A percentile compares a stretch with the other conserved stretches of the same genome.
Evolutionary conservation across 2,329 filamentous ascomycete species (phyloP).

Genomic region (Cladosporium sp.): DNA sequence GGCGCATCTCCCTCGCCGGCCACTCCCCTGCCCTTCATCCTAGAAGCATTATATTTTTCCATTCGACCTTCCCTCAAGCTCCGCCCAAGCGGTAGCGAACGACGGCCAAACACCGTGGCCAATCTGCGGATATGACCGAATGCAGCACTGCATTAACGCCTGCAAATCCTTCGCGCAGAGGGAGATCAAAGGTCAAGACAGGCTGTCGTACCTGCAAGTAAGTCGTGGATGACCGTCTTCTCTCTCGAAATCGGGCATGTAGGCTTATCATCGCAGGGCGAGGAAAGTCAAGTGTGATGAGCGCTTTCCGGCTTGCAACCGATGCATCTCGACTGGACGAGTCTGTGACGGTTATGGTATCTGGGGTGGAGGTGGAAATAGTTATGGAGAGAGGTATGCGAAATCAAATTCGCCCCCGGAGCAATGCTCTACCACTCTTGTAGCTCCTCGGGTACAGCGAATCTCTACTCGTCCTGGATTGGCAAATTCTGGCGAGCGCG

Average conservation of each 20-base stretch:
- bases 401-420: constrained; percentile 16
- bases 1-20: not conserved
- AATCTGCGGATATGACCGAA: constrained; percentile 9
- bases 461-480: constrained; percentile 11
- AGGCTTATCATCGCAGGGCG: constrained; percentile 15
- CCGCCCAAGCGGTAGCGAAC: too few relatives aligned
- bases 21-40: not conserved
- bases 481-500: constrained; percentile 23
- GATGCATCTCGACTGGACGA: constrained; percentile 34
- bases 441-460: constrained; percentile 16
- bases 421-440: constrained; percentile 15
- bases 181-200: constrained; percentile 14
- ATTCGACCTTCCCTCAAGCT: too few relatives aligned
- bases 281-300: constrained; percentile 36
- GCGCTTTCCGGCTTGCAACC: constrained; percentile 32
- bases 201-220: constrained; percentile 28
- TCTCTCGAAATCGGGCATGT: not conserved
- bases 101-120: not conserved
- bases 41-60: too few relatives aligned
- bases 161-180: constrained; percentile 2
- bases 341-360: constrained; percentile 43
- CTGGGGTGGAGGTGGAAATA: constrained; percentile 34
- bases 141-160: constrained; percentile 9
- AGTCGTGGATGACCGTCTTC: constrained; percentile 7
- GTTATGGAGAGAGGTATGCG: constrained; percentile 9